phyloP scores from a whole-genome alignment of 163 green algal species.

The Chlamydomonas reinhardtii region DNA sequence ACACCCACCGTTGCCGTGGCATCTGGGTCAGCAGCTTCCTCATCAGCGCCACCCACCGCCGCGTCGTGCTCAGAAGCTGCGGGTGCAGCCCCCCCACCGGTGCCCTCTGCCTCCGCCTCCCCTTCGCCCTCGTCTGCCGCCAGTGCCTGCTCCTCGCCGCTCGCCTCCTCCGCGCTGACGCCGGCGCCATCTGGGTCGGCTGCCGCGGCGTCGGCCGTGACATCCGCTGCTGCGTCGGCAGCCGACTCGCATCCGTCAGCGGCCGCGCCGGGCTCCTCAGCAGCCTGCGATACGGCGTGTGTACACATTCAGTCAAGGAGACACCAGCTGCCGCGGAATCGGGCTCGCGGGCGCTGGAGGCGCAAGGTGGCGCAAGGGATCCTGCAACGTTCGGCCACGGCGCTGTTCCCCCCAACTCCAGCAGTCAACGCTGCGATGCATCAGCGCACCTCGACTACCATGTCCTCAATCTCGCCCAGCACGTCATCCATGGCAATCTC shows the following conservation, averaged over 20 bases:
- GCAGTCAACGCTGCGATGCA: too few relatives aligned
- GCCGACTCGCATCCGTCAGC: not conserved
- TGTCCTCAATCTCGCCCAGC: conserved; percentile 38
- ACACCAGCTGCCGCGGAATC: too few relatives aligned
- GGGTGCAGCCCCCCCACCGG: not conserved
- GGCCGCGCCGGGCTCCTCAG: too few relatives aligned
- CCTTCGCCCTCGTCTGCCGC: not conserved
- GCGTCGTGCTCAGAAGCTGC: not conserved
- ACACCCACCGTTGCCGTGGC: too few relatives aligned
- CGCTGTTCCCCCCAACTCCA: too few relatives aligned
- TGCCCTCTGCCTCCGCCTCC: not conserved
- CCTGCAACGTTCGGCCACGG: too few relatives aligned
- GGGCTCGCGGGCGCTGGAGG: too few relatives aligned
- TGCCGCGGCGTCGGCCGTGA: too few relatives aligned
- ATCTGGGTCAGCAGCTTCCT: not conserved
- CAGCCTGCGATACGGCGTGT: too few relatives aligned
- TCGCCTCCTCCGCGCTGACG: not conserved
- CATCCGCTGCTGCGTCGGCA: not conserved
- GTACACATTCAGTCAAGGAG: too few relatives aligned
- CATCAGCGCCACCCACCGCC: not conserved
- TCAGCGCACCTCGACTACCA: conserved; percentile 1
- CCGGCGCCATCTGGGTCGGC: not conserved
- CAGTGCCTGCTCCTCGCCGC: not conserved
- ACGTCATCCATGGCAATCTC: conserved; percentile 9
- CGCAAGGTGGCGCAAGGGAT: too few relatives aligned